phyloP scores from a whole-genome alignment of 129 eudicot genomes.

The Arctium minus region DNA sequence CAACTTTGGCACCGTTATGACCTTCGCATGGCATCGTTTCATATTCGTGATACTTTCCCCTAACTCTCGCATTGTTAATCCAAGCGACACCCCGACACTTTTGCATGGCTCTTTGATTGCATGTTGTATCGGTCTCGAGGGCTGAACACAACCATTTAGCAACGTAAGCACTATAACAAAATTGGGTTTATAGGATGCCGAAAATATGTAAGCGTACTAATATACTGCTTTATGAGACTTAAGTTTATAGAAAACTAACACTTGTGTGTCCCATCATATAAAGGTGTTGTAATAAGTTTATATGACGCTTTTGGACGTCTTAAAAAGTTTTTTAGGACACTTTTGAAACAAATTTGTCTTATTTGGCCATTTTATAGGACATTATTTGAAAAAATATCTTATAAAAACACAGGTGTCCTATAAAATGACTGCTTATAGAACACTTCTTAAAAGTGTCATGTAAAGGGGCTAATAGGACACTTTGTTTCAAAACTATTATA shows the following conservation, averaged over 20 bases:
- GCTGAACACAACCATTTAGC: constrained; percentile 37
- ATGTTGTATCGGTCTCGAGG: constrained; percentile 34
- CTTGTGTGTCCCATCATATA: not conserved
- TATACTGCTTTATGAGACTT: not conserved
- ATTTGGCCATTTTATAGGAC: not conserved
- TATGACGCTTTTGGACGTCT: not conserved
- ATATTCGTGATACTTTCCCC: constrained; percentile 60
- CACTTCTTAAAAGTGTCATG: not conserved
- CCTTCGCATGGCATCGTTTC: constrained; percentile 48
- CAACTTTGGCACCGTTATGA: constrained; percentile 39
- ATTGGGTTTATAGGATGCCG: not conserved
- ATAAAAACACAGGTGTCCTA: not conserved
- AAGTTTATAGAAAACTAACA: not conserved
- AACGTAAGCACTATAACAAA: not conserved
- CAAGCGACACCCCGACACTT: constrained; percentile 33
- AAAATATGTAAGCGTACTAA: not conserved
- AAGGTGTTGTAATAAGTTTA: not conserved
- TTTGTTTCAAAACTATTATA: not conserved
- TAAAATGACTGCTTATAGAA: not conserved
- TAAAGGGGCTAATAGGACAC: not conserved
- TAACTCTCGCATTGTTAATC: constrained; percentile 54
- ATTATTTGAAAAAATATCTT: not conserved
- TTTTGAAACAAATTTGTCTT: not conserved
- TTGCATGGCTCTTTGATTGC: constrained; percentile 58
- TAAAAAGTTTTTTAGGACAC: not conserved